Evolutionary conservation across 2,329 filamentous ascomycete genomes (phyloP).

Genomic region (Exophiala sideris): DNA sequence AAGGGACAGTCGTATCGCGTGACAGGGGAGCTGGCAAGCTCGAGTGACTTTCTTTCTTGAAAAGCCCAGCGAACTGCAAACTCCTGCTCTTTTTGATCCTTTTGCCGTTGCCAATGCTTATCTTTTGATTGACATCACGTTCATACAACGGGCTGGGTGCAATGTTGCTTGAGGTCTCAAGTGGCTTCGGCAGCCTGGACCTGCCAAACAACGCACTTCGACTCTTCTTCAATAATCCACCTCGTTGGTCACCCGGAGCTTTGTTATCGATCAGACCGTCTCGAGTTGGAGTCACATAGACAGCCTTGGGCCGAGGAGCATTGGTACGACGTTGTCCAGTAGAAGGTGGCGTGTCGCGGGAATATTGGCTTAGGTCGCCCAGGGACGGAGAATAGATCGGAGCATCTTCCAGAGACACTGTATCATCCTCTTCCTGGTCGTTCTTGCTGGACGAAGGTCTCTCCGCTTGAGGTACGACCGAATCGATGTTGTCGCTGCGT

Average conservation of each 20-base stretch:
- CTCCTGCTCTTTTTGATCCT: slow-evolving; percentile 19
- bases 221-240: slow-evolving; percentile 18
- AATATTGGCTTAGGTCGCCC: slow-evolving; percentile 26
- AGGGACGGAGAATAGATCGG: slow-evolving; percentile 28
- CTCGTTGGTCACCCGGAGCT: background rate
- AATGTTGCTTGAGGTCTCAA: background rate
- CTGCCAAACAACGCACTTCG: slow-evolving; percentile 20
- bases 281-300: slow-evolving; percentile 15
- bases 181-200: slow-evolving; percentile 7
- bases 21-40: slow-evolving; percentile 1
- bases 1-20: slow-evolving; percentile 5
- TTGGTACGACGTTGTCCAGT: background rate
- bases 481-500: background rate
- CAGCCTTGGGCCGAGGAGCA: background rate
- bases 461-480: background rate
- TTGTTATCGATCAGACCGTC: slow-evolving; percentile 5
- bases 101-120: background rate
- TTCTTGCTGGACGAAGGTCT: background rate
- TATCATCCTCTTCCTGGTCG: slow-evolving; percentile 18
- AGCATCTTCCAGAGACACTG: slow-evolving; percentile 20
- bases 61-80: slow-evolving; percentile 20
- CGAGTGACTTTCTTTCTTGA: slow-evolving; percentile 14
- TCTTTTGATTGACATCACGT: slow-evolving; percentile 8
- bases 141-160: slow-evolving; percentile 3
- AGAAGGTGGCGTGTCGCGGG: slow-evolving; percentile 21